phyloP scores from a whole-genome alignment of 2,329 filamentous ascomycete genomes.

The Mariannaea sp. region DNA sequence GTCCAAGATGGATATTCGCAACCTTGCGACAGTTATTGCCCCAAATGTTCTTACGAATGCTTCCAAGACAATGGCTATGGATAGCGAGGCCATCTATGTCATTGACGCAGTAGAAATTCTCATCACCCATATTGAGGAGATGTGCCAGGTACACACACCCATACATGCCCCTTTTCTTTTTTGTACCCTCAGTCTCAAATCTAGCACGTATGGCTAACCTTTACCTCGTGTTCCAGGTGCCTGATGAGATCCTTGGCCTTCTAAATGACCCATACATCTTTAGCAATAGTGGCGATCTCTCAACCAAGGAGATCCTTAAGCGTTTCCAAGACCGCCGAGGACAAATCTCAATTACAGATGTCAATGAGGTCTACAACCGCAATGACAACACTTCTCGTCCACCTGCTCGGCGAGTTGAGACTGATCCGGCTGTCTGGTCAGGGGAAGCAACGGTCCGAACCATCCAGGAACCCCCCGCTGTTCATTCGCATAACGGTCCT shows the following conservation, averaged over 20 bases:
- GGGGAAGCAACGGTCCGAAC: slow-evolving; percentile 84
- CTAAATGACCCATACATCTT: slow-evolving; percentile 83
- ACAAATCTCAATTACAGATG: slow-evolving; percentile 63
- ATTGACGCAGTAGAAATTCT: slow-evolving; percentile 92
- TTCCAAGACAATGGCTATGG: slow-evolving; percentile 68
- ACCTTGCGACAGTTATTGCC: slow-evolving; percentile 94
- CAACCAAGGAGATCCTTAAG: slow-evolving; percentile 95
- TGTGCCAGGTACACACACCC: slow-evolving; percentile 80
- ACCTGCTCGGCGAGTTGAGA: slow-evolving; percentile 72
- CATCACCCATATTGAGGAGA: slow-evolving; percentile 91
- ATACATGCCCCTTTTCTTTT: no score
- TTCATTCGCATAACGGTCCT: slow-evolving; percentile 46
- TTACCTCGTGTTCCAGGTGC: slow-evolving; percentile 69
- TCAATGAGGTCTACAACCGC: slow-evolving; percentile 60
- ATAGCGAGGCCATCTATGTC: slow-evolving; percentile 87
- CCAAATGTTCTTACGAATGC: slow-evolving; percentile 87
- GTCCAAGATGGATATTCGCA: slow-evolving; percentile 99
- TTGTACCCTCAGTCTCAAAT: neutral
- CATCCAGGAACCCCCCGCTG: slow-evolving; percentile 63
- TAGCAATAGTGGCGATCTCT: slow-evolving; percentile 82
- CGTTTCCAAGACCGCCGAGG: slow-evolving; percentile 80
- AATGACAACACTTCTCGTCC: slow-evolving; percentile 62
- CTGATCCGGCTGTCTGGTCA: slow-evolving; percentile 83
- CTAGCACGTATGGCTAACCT: slow-evolving; percentile 24
- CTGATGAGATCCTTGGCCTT: slow-evolving; percentile 86